Conservation (phyloP, 179 eudicot genomes). For the Silene coronaria region DNA sequence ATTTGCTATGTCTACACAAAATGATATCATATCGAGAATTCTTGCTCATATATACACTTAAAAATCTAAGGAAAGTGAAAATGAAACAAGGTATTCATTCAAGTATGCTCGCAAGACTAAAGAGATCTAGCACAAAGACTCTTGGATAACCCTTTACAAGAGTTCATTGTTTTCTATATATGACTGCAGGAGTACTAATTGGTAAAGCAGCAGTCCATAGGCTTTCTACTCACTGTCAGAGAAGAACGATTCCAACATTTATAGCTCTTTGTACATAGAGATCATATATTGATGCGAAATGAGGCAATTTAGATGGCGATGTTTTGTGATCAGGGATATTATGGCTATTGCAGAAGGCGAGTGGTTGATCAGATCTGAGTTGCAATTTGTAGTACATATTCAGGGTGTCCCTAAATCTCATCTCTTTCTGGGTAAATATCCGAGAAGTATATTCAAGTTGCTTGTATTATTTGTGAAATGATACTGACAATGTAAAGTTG, state of each 20-base stretch:
- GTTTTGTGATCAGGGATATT: not conserved
- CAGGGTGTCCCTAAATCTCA: too few species aligned
- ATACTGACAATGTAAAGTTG: slow-evolving; percentile 16
- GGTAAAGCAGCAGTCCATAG: not conserved
- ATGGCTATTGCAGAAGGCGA: not conserved
- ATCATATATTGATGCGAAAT: not conserved
- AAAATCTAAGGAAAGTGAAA: not conserved
- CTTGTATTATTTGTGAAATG: not conserved
- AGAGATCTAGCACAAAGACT: not conserved
- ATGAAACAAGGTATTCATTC: not conserved
- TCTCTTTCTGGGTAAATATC: not conserved
- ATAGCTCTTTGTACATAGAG: slow-evolving; percentile 22
- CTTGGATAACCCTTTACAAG: not conserved
- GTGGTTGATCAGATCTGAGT: slow-evolving; percentile 8
- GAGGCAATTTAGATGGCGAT: not conserved
- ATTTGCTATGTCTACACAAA: not conserved
- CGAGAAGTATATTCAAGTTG: slow-evolving; percentile 11
- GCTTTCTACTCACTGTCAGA: not conserved
- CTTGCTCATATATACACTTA: not conserved
- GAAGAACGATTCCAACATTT: not conserved
- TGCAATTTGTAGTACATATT: slow-evolving; percentile 1
- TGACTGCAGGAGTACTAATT: slow-evolving; percentile 2
- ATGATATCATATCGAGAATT: not conserved
- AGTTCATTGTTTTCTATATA: not conserved
- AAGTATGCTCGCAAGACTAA: not conserved